Evolutionary conservation across 148 eudicot genomes (phyloP), one percentile per base, ranked within the genome.

Genomic region (Nepenthes mirabilis): DNA sequence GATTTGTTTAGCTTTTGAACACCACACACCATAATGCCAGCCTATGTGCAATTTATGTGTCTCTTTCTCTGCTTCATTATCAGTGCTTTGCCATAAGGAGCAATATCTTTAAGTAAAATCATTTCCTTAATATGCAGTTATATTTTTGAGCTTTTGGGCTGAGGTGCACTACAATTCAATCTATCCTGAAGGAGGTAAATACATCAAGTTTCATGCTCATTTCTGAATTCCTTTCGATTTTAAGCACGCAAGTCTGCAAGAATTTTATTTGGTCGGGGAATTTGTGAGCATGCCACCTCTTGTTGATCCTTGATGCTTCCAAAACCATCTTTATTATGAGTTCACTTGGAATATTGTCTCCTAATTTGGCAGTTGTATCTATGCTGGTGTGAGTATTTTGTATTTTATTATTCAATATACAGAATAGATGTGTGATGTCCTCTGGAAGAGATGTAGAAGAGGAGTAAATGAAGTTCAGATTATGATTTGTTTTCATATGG

Each of bases 141-240:
- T 82, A 48, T 79, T 64, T 69, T 69, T 82, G 78, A 82, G 87
- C 73, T 82, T 82, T 61, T 82, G 87, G 87, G 87, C 87, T 1
- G 87, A 82, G 76, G 87, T 82, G 53, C 87, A 82, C 64, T 82
- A 79, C 65, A 82, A 82, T 66, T 79, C 87, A 56, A 79, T 82
- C 35, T 82, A 82, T 72, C 87, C 87, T 11, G 69, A 64, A 69
- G 87, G 83, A 79, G 83, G 87, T 82, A 74, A 23, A 37, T n/a
- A 47, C 48, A 33, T 33, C 3, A 45, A 2, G 14, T 37, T 14
- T 60, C 65, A 40, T 33, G 36, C 9, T 4, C 23, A 13, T 33
- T n/a, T 35, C 33, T 45, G 9, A 55, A 5, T 34, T 2, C 50
- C 6, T 1, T 53, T 45, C 1, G 23, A 56, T 11, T 33, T 10